phyloP scores from a whole-genome alignment of 2,329 filamentous ascomycete species.

The Penicillium psychrosexuale region DNA sequence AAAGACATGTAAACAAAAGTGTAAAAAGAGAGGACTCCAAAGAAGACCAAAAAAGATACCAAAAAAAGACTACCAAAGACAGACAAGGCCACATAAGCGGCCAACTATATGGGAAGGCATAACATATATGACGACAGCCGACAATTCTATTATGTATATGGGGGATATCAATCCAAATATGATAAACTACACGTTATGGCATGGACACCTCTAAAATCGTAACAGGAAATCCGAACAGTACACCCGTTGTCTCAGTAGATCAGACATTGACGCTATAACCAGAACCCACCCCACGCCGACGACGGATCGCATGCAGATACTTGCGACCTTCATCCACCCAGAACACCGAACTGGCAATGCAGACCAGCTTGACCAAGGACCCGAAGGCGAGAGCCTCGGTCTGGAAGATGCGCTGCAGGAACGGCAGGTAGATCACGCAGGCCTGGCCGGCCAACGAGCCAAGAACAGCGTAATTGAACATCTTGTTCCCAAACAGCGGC shows the following conservation, averaged over 20 bases:
- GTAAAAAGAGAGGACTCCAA: too few relatives aligned
- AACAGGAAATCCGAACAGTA: constrained; percentile 1
- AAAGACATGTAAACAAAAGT: too few relatives aligned
- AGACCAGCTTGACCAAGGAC: constrained; percentile 70
- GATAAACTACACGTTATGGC: constrained; percentile 8
- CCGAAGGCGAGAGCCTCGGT: constrained; percentile 75
- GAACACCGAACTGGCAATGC: constrained; percentile 84
- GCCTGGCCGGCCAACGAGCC: constrained; percentile 81
- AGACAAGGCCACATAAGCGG: too few relatives aligned
- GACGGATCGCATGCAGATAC: constrained; percentile 48
- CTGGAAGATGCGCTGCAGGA: constrained; percentile 91
- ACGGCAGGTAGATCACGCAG: constrained; percentile 90
- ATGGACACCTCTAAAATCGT: constrained; percentile 7
- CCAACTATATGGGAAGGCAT: neutral
- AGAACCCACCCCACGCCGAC: constrained; percentile 32
- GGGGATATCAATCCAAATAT: constrained; percentile 8
- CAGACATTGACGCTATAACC: constrained; percentile 45
- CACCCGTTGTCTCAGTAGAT: constrained; percentile 8
- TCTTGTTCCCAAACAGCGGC: constrained; percentile 75
- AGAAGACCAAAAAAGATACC: too few relatives aligned
- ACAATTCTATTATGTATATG: constrained; percentile 10
- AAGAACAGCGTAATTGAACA: constrained; percentile 95
- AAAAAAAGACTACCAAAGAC: too few relatives aligned
- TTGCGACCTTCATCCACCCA: constrained; percentile 93
- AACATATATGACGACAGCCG: neutral